Evolutionary conservation across 495 filamentous ascomycete species (phyloP), one percentile per base, ranked within the genome.

Genomic region (Paragyromitra xinjiangensis): DNA sequence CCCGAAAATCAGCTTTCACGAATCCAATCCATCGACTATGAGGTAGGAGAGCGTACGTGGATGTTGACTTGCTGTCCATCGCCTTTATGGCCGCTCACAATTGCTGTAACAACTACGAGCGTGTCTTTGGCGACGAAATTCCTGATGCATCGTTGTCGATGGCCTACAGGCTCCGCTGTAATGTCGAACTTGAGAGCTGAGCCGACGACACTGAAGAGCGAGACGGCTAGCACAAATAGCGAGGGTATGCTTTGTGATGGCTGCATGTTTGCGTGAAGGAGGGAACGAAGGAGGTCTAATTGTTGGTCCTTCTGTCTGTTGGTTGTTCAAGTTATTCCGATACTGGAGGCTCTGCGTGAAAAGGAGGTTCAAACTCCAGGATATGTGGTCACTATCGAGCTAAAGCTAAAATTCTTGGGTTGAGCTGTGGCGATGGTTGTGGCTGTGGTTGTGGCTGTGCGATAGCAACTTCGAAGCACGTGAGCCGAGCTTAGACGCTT

Each of bases 61-160:
- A 98, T 97, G 83, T 98, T 97, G 62, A 99, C 89, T 78, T 88
- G 84, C 89, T 97, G 94, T 11, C 95, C 95, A 87, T 98, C 95
- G 55, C 96, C 95, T 85, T 91, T 93, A 42, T 87, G 84, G 14
- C 95, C 95, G 83, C 90, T 88, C 14, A 97, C 89, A 66, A 91
- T 97, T 66, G 95, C 92, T 45, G 95, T 98, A n/a, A 99, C 95
- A 6, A 98, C 94, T n/a, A 99, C 95, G 73, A 99, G 87, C 68
- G 95, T 96, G 83, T 97, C 94, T 84, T 91, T 93, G 64, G 90
- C 87, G 69, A 98, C 95, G 83, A 98, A 98, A 85, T 99, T 99
- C 81, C 96, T 90, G 84, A 99, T 93, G 86, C 95, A 99, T 88
- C 96, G 89, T 66, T 89, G 87, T 82, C 89, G 88, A 80, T 87